Evolutionary conservation across 306 rosid species (phyloP).

Genomic region (Boehmeria nivea): DNA sequence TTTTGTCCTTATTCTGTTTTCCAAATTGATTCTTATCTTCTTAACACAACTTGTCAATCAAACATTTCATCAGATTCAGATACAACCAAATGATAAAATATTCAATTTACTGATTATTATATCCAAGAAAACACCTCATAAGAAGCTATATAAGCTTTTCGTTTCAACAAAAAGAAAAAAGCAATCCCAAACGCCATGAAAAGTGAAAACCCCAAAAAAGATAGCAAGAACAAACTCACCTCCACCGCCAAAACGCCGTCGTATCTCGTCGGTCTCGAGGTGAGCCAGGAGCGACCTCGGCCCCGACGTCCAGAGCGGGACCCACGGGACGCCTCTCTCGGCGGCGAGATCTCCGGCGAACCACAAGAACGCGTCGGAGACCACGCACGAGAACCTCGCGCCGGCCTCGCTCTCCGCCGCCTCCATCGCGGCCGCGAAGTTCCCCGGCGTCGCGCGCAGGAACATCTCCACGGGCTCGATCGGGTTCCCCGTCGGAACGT

Average conservation of each 20-base stretch:
- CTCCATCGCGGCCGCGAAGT: conserved; percentile 27
- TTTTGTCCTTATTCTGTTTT: no score
- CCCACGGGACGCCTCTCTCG: conserved; percentile 49
- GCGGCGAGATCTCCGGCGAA: conserved; percentile 51
- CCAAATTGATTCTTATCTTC: no score
- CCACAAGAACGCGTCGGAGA: conserved; percentile 65
- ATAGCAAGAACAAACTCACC: conserved; percentile 23
- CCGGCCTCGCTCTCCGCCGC: conserved; percentile 31
- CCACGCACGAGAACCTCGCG: conserved; percentile 38
- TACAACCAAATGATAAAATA: no score
- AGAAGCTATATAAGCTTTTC: no score
- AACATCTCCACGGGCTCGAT: conserved; percentile 29
- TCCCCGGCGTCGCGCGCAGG: conserved; percentile 32
- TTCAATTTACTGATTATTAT: no score
- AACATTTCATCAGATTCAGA: no score
- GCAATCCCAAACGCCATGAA: no score
- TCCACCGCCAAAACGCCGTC: conserved; percentile 15
- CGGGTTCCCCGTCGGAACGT: conserved; percentile 18
- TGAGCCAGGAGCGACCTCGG: conserved; percentile 51
- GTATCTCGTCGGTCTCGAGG: conserved; percentile 28
- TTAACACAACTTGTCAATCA: no score
- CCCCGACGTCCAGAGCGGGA: conserved; percentile 76
- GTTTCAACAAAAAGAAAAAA: no score
- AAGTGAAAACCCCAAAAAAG: no score
- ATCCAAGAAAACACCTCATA: no score